These are phyloP conservation scores for Adansonia madagascariensis DNA, from an alignment of 441 rosid species.

Conservation along the genomic window DNA sequence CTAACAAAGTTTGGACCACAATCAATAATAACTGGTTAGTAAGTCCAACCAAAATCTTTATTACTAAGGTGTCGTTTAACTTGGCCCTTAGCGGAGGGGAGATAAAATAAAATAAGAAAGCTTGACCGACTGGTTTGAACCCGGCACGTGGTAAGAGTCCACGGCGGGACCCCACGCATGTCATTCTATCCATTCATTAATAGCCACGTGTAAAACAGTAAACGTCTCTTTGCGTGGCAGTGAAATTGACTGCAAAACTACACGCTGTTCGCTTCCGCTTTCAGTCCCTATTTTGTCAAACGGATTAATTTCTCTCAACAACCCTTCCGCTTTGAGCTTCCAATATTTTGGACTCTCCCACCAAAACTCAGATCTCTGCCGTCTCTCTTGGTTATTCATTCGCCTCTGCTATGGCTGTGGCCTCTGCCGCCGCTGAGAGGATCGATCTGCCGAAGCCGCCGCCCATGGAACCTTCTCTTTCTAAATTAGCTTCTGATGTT, in stretches of 20 bases:
- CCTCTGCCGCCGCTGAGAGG: conserved; percentile 45
- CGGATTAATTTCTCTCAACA: conserved; percentile 34
- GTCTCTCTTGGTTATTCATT: conserved; percentile 6
- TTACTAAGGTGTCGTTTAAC: not conserved
- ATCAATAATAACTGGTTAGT: too few relatives aligned
- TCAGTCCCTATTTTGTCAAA: conserved; percentile 34
- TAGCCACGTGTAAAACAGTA: conserved; percentile 32
- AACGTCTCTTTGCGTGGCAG: conserved; percentile 18
- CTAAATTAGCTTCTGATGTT: conserved; percentile 42
- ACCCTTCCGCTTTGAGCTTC: conserved; percentile 19
- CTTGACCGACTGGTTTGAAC: conserved; percentile 22
- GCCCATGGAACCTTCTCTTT: conserved; percentile 43
- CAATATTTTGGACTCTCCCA: not conserved
- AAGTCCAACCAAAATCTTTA: too few relatives aligned
- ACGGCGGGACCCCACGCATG: not conserved
- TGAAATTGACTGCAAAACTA: conserved; percentile 32
- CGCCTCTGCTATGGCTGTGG: conserved; percentile 51
- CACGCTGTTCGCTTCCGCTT: conserved; percentile 17
- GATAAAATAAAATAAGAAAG: not conserved
- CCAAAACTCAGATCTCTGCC: conserved; percentile 27
- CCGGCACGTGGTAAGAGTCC: conserved; percentile 8
- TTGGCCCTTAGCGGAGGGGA: not conserved
- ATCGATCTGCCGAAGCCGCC: conserved; percentile 35
- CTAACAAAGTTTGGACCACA: too few relatives aligned
- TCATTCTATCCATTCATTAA: not conserved